Base-by-base conservation (phyloP, 345 rosid species). In the Iberis pinnata region DNA sequence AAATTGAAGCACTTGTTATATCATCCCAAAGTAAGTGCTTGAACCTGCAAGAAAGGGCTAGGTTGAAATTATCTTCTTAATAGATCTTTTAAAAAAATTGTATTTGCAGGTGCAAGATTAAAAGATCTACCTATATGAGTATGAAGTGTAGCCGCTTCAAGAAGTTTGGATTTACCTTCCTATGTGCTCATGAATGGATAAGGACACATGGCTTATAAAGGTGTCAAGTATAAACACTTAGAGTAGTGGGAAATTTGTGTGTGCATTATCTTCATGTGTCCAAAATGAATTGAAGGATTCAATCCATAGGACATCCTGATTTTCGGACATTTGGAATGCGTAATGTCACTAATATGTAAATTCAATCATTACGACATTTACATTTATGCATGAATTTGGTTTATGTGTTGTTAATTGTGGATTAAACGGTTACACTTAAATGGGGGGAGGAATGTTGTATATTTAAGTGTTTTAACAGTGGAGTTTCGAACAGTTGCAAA, bases 181-280 rank as follows among this genome's bases (percentile, higher is more conserved):
- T 53, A 53, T 15, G 0, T 1, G 12, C 24, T 53, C 46, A 14
- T 22, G 58, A 53, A 38, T 2, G 35, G 46, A 53, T 53, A 38
- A 5, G 11, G 45, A n/a, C n/a, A n/a, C n/a, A n/a, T n/a, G n/a
- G n/a, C n/a, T n/a, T n/a, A n/a, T n/a, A n/a, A n/a, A n/a, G n/a
- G n/a, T n/a, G n/a, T n/a, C n/a, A n/a, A n/a, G n/a, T n/a, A n/a
- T n/a, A n/a, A n/a, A n/a, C 29, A 19, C n/a, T 19, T 51, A 18
- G 31, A 52, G 18, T 36, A 36, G 13, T 36, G 32, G 2, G 0
- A 0, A 36, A 12, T 37, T 12, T 2, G 7, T 51, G 56, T 49
- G 54, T 51, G 43, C 19, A 2, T 51, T 35, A 50, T 50, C 42
- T 50, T 50, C 17, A 50, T 33, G 27, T 50, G 7, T 15, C 8